Conservation (phyloP, 441 rosid species). For the Pelargonium australe region DNA sequence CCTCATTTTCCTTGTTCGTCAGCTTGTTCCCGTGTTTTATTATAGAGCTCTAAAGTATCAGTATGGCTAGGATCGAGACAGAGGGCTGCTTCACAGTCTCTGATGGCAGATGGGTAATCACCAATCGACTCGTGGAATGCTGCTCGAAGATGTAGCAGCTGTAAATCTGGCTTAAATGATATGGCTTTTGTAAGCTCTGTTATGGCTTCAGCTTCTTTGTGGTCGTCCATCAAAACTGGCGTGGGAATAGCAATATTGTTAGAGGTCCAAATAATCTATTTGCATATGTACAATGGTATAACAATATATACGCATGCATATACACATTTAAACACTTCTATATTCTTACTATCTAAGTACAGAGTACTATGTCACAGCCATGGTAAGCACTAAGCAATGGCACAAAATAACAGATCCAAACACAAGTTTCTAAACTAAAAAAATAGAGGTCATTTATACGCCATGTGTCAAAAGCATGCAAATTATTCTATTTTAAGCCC, state of each 20-base stretch:
- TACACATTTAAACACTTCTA: no score
- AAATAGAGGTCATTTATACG: no score
- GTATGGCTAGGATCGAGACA: conserved; percentile 63
- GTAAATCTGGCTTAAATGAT: conserved; percentile 83
- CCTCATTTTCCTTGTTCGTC: conserved; percentile 42
- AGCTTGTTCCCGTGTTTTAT: conserved; percentile 39
- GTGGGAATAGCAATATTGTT: conserved; percentile 18
- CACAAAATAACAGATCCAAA: no score
- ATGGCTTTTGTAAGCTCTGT: conserved; percentile 75
- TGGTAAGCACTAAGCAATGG: no score
- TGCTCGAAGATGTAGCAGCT: conserved; percentile 85
- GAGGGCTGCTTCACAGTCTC: conserved; percentile 95
- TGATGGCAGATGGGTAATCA: conserved; percentile 38
- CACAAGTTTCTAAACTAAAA: no score
- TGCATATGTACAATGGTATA: no score
- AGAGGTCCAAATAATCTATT: background rate
- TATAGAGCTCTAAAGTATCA: conserved; percentile 60
- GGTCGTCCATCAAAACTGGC: conserved; percentile 91
- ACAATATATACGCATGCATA: conserved; percentile 1
- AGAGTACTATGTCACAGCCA: no score
- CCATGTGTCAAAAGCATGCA: no score
- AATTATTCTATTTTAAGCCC: no score
- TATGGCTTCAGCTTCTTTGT: conserved; percentile 82
- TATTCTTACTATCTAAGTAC: no score
- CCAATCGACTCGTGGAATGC: conserved; percentile 85